Evolutionary conservation across 192 early-diverging fungal species (phyloP).

Genomic region (Coemansia sp.): DNA sequence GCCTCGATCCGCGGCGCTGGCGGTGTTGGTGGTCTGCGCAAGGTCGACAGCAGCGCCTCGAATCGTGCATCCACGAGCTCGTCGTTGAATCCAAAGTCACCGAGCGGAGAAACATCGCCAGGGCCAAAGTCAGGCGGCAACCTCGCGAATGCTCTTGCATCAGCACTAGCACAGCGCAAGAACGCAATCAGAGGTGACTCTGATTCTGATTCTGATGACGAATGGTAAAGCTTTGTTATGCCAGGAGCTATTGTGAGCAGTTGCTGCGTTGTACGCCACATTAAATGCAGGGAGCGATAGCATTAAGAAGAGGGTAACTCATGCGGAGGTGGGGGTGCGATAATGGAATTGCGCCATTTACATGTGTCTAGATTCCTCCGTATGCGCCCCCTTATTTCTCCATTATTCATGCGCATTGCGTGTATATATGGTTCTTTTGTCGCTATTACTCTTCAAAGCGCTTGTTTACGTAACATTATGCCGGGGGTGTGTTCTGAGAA

Average conservation of each 20-base stretch:
- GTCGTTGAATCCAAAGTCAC: conserved; percentile 28
- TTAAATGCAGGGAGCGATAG: neutral
- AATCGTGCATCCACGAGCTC: conserved; percentile 31
- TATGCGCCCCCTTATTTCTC: neutral
- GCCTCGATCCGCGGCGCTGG: conserved; percentile 48
- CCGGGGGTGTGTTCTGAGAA: neutral
- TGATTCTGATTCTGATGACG: conserved; percentile 55
- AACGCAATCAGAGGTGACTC: conserved; percentile 51
- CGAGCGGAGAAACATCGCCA: conserved; percentile 37
- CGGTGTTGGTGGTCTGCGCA: conserved; percentile 41
- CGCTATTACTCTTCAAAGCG: neutral
- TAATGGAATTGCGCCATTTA: too few relatives aligned
- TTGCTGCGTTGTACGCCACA: neutral
- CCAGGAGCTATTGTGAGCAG: neutral
- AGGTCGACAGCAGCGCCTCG: conserved; percentile 24
- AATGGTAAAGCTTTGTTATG: conserved; percentile 26
- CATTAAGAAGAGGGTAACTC: neutral
- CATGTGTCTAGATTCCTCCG: neutral
- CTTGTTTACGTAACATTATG: neutral
- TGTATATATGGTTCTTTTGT: neutral
- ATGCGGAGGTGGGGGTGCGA: too few relatives aligned
- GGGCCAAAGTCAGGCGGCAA: conserved; percentile 44
- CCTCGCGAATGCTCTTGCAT: conserved; percentile 52
- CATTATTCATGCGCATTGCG: neutral
- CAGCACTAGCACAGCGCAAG: conserved; percentile 49